Percentiles rank a stretch among this genome's conserved stretches.
phyloP scores from a whole-genome alignment of 495 filamentous ascomycete species.

The Podospora appendiculata region DNA sequence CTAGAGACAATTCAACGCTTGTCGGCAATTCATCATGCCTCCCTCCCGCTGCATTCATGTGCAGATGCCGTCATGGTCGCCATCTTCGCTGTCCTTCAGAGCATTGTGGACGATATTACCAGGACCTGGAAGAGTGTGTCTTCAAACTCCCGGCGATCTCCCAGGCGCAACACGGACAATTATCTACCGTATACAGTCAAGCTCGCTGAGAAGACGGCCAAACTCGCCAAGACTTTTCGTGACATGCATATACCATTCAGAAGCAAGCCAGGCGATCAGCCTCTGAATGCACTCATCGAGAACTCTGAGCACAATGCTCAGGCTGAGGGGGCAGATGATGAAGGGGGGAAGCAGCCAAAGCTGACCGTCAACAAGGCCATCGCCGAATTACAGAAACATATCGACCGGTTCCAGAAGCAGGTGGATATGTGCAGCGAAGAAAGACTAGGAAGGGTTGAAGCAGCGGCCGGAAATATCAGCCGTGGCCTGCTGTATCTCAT shows the following conservation, averaged over 20 bases:
- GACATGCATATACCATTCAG: background rate
- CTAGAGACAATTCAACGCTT: conserved; percentile 5
- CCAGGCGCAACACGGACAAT: background rate
- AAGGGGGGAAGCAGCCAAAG: background rate
- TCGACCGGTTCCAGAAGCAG: conserved; percentile 4
- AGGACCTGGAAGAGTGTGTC: conserved; percentile 1
- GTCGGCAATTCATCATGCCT: conserved; percentile 1
- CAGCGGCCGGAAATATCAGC: background rate
- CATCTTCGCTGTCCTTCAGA: conserved; percentile 9
- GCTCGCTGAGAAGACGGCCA: background rate
- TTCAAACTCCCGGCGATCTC: background rate
- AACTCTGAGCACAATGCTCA: background rate
- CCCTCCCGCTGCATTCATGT: background rate
- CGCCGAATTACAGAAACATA: conserved; percentile 1
- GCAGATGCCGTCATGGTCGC: conserved; percentile 7
- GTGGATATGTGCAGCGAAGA: conserved; percentile 3
- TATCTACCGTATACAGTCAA: background rate
- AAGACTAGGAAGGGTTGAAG: conserved; percentile 2
- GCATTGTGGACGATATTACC: conserved; percentile 10
- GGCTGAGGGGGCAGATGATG: background rate
- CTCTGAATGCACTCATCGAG: background rate
- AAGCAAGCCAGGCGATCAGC: background rate
- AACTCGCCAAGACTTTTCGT: background rate
- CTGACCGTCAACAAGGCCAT: background rate
- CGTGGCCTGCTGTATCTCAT: background rate